Percentiles rank a stretch among this genome's conserved stretches.
phyloP scores from a whole-genome alignment of 2,329 filamentous ascomycete species.

The Fusarium hainanense region DNA sequence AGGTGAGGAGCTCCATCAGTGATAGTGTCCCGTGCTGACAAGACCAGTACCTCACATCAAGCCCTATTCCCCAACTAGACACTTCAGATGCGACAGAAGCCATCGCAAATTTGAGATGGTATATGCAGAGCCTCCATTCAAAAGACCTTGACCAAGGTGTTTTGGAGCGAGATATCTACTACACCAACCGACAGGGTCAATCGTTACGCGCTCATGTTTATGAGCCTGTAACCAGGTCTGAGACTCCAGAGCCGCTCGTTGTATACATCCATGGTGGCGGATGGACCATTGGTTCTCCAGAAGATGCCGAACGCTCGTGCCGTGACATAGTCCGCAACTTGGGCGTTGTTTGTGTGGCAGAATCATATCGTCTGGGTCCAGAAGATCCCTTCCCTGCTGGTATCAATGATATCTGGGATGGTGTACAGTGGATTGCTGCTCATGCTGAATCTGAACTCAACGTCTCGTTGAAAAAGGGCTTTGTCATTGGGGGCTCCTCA shows the following conservation, averaged over 20 bases:
- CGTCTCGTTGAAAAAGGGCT: background rate
- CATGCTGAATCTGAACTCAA: background rate
- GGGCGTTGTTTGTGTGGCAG: background rate
- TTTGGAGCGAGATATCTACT: background rate
- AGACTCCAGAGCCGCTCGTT: rapidly evolving
- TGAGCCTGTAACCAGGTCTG: rapidly evolving
- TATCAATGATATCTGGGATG: slow-evolving; percentile 1
- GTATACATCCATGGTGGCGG: slow-evolving; percentile 1
- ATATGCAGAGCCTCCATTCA: background rate
- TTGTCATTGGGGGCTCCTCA: background rate
- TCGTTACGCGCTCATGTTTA: background rate
- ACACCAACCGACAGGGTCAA: background rate
- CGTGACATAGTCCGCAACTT: background rate
- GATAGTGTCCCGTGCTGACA: rapidly evolving
- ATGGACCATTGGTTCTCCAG: slow-evolving; percentile 1
- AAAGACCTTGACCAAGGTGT: background rate
- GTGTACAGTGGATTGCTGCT: background rate
- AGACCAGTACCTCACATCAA: background rate
- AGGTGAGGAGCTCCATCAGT: background rate
- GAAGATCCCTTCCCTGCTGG: slow-evolving; percentile 1
- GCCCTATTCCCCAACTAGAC: background rate
- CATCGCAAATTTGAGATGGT: slow-evolving; percentile 2
- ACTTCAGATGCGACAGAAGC: background rate
- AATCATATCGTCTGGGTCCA: background rate
- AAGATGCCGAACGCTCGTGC: background rate